Conservation (phyloP, 2,329 filamentous ascomycete genomes). For the Penicillium glabrum region DNA sequence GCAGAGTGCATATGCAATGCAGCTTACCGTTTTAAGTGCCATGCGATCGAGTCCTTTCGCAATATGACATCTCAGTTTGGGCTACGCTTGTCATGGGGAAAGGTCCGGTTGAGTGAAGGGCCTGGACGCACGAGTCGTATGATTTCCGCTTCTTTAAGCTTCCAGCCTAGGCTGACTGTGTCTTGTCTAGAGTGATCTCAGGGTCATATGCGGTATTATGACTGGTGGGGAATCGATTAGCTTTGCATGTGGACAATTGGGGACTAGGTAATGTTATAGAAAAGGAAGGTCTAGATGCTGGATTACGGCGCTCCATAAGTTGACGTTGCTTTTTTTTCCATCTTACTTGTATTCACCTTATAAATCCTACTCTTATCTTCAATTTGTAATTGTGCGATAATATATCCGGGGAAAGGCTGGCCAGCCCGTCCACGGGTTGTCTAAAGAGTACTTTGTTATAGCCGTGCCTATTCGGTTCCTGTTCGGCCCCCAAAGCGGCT, state of each 20-base stretch:
- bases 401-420: neutral
- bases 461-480: neutral
- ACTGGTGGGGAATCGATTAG: neutral
- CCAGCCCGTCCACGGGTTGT: neutral
- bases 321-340: neutral
- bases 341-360: neutral
- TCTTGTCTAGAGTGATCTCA: neutral
- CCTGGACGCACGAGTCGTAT: conserved; percentile 6
- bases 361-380: neutral
- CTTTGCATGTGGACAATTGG: neutral
- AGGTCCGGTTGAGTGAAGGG: neutral
- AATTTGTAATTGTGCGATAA: neutral
- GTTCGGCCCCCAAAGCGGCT: neutral
- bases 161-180: neutral
- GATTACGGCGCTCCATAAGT: neutral
- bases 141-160: neutral
- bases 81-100: conserved; percentile 6
- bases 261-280: neutral
- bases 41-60: conserved; percentile 13
- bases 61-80: conserved; percentile 12
- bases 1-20: conserved; percentile 25
- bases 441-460: neutral
- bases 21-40: conserved; percentile 21
- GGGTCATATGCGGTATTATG: neutral
- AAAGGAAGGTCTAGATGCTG: conserved; percentile 1